Evolutionary conservation across 2,329 filamentous ascomycete species (phyloP), one percentile per base, ranked within the genome.

Genomic region (Periglandula ipomoeae): DNA sequence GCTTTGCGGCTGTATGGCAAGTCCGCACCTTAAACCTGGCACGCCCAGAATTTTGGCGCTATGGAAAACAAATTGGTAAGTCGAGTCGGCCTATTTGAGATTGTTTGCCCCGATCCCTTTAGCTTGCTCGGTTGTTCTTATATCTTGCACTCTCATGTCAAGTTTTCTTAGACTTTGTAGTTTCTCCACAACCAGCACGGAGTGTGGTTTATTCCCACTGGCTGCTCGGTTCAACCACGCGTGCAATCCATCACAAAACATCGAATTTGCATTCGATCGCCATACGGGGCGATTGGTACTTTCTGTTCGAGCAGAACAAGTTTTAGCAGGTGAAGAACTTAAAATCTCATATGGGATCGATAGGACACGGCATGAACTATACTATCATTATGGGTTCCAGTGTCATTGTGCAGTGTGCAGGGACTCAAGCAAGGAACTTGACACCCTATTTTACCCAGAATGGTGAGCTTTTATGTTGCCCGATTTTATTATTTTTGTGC

Each of bases 171-270:
- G 22, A 39, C 5, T 10, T 4, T 26, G 13, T 37, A 45, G 46
- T 48, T 50, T 53, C 11, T 27, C 41, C 65, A 66, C 46, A 64
- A 68, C 38, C 55, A 48, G 50, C 1, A 53, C 55, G 3, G 55
- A 59, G 6, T 70, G 66, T 0, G 68, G 66, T 1, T 52, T 80
- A 2, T 79, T 78, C 49, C 65, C 72, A 1, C 63, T 76, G 5
- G 74, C 72, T 0, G 72, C 76, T 0, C 68, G 78, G 2, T 81
- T 82, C 62, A 82, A 82, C 57, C 79, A 82, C 56, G 71, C 76
- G 0, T 82, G 79, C 56, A 50, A 54, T 2, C 65, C 69, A 0
- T 59, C 55, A 3, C 59, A 67, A 47, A 76, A 71, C 39, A 57
- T 78, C 23, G 53, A 61, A 2, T 81, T 74, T 55, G 53, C 42